phyloP scores from a whole-genome alignment of 1,284 basidiomycete genomes.

The Marasmius sp. region DNA sequence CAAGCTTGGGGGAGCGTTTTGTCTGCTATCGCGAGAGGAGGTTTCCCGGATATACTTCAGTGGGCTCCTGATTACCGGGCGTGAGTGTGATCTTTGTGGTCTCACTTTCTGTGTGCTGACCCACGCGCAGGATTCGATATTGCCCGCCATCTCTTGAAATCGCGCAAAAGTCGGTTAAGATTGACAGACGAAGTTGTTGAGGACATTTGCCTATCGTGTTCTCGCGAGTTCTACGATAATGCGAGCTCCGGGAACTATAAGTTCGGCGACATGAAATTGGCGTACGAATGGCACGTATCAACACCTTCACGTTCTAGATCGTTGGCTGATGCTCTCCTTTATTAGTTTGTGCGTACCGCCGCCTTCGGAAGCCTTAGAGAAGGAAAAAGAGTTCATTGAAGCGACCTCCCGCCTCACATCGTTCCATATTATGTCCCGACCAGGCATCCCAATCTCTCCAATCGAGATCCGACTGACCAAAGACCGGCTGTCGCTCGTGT shows the following conservation, averaged over 20 bases:
- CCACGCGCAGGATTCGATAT: slow-evolving; percentile 69
- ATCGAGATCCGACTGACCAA: slow-evolving; percentile 89
- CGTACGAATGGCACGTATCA: slow-evolving; percentile 83
- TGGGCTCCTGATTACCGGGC: slow-evolving; percentile 81
- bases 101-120: slow-evolving; percentile 2
- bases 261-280: slow-evolving; percentile 91
- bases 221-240: slow-evolving; percentile 91
- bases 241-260: slow-evolving; percentile 89
- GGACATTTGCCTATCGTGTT: slow-evolving; percentile 76
- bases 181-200: slow-evolving; percentile 61
- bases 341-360: slow-evolving; percentile 74
- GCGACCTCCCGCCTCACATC: slow-evolving; percentile 86
- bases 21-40: slow-evolving; percentile 69
- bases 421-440: slow-evolving; percentile 75
- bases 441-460: slow-evolving; percentile 79
- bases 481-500: slow-evolving; percentile 81
- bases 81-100: slow-evolving; percentile 56
- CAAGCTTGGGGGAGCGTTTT: slow-evolving; percentile 73
- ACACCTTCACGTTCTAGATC: background rate
- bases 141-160: slow-evolving; percentile 66
- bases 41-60: slow-evolving; percentile 79
- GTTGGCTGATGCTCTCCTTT: slow-evolving; percentile 10
- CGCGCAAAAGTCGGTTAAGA: slow-evolving; percentile 49
- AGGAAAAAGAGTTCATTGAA: slow-evolving; percentile 91
- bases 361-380: slow-evolving; percentile 58